Evolutionary conservation across 495 filamentous ascomycete genomes (phyloP).

Genomic region (Chaetomium cochliodes): DNA sequence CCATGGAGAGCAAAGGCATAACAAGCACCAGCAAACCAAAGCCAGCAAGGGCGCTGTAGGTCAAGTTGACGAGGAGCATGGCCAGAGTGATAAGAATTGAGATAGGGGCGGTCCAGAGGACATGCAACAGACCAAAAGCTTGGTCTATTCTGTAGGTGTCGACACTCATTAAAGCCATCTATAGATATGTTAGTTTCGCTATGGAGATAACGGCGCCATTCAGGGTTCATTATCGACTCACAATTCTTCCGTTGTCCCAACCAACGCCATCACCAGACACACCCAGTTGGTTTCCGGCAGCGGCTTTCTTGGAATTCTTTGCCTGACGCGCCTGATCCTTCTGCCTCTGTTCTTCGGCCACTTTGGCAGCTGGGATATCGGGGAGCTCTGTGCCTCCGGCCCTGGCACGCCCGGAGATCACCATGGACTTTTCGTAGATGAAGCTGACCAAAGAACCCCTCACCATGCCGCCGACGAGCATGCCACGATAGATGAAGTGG

Average conservation of each 20-base stretch:
- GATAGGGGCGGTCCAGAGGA: constrained; percentile 83
- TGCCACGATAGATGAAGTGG: constrained; percentile 79
- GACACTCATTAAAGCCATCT: constrained; percentile 83
- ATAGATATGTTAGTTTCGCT: constrained; percentile 14
- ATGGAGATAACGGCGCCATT: not conserved
- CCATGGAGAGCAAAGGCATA: constrained; percentile 69
- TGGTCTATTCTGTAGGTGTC: constrained; percentile 89
- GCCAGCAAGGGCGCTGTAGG: constrained; percentile 83
- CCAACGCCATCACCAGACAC: constrained; percentile 67
- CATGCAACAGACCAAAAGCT: constrained; percentile 81
- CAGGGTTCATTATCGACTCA: constrained; percentile 16
- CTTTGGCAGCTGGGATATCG: constrained; percentile 36
- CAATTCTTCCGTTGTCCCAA: constrained; percentile 87
- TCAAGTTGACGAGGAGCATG: constrained; percentile 78
- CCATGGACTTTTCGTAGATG: constrained; percentile 82
- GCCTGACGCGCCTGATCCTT: constrained; percentile 22
- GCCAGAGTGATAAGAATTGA: constrained; percentile 73
- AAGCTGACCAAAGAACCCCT: constrained; percentile 70
- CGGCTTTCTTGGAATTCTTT: constrained; percentile 36
- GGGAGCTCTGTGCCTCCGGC: constrained; percentile 57
- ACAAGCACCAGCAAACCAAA: constrained; percentile 78
- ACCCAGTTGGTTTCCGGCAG: constrained; percentile 38
- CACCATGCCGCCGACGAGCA: constrained; percentile 75
- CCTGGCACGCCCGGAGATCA: constrained; percentile 72
- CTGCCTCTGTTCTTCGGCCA: constrained; percentile 34